Percentiles rank a stretch among this genome's conserved stretches.
Evolutionary conservation across 306 rosid genomes (phyloP).

Genomic region (Trifolium fragiferum): DNA sequence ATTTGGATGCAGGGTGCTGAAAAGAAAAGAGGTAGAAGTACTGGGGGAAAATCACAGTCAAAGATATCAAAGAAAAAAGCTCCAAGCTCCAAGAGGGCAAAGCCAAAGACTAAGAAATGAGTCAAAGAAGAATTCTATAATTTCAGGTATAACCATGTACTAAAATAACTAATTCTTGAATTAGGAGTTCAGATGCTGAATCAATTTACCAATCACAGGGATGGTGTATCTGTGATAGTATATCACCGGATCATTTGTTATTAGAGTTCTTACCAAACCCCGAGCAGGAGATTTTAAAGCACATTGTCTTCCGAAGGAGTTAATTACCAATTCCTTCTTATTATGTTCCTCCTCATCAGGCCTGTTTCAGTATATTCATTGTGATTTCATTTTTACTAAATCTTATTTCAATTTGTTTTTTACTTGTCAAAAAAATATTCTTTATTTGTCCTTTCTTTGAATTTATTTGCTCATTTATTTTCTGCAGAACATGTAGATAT

Average conservation of each 20-base stretch:
- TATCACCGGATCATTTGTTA: conserved; percentile 2
- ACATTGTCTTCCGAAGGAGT: conserved; percentile 25
- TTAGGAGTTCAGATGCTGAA: conserved; percentile 30
- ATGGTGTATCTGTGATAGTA: conserved; percentile 5
- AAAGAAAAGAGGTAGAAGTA: conserved; percentile 73
- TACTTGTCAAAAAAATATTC: background rate
- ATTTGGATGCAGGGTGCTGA: conserved; percentile 64
- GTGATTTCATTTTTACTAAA: conserved; percentile 23
- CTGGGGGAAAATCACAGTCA: conserved; percentile 71
- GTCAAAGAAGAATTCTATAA: conserved; percentile 23
- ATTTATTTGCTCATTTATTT: conserved; percentile 26
- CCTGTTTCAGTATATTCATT: conserved; percentile 8
- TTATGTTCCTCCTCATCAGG: conserved; percentile 31
- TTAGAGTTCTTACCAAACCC: conserved; percentile 35
- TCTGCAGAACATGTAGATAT: conserved; percentile 12
- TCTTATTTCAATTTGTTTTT: background rate
- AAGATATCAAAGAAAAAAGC: conserved; percentile 76
- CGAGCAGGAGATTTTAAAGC: conserved; percentile 10
- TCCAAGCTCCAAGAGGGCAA: conserved; percentile 68
- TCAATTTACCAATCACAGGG: conserved; percentile 26
- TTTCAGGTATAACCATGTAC: conserved; percentile 28
- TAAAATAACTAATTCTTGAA: conserved; percentile 27
- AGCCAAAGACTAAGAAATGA: conserved; percentile 74
- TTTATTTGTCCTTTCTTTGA: conserved; percentile 33
- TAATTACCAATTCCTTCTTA: conserved; percentile 23